Evolutionary conservation across 2,329 filamentous ascomycete species (phyloP).

Genomic region (Nemania diffusa): DNA sequence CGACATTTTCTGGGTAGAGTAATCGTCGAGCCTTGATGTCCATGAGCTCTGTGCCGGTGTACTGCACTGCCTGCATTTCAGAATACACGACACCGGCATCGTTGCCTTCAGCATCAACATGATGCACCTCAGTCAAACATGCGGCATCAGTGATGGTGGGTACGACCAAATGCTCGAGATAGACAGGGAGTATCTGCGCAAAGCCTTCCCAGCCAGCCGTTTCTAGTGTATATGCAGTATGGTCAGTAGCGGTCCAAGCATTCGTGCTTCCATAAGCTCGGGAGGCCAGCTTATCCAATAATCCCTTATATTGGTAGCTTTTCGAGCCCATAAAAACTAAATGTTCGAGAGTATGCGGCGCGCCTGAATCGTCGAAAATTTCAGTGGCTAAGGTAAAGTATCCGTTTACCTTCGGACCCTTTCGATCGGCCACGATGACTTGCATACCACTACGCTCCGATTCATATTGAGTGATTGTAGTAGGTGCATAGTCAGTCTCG

Average conservation of each 20-base stretch:
- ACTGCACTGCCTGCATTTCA: conserved; percentile 97
- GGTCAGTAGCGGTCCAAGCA: conserved; percentile 95
- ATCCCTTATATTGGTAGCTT: conserved; percentile 92
- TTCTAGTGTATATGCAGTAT: conserved; percentile 95
- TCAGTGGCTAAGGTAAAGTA: conserved; percentile 97
- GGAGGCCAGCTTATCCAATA: conserved; percentile 92
- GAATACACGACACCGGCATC: conserved; percentile 98
- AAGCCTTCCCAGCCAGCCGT: conserved; percentile 98
- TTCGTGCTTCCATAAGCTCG: conserved; percentile 95
- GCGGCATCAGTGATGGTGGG: conserved; percentile 92
- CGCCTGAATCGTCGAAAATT: conserved; percentile 96
- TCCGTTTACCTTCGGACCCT: conserved; percentile 93
- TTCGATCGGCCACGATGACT: conserved; percentile 88
- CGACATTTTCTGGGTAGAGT: conserved; percentile 87
- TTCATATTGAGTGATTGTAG: conserved; percentile 92
- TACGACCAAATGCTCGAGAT: conserved; percentile 91
- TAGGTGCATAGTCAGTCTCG: conserved; percentile 88
- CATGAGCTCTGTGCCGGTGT: conserved; percentile 85
- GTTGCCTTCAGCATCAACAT: conserved; percentile 91
- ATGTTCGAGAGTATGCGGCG: conserved; percentile 87
- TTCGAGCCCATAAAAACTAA: conserved; percentile 90
- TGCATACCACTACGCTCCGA: conserved; percentile 95
- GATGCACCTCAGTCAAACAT: conserved; percentile 95
- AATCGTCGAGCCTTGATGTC: conserved; percentile 82
- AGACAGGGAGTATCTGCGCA: conserved; percentile 91